phyloP scores from a whole-genome alignment of 2,329 filamentous ascomycete species.

The Epichloe bromicola region DNA sequence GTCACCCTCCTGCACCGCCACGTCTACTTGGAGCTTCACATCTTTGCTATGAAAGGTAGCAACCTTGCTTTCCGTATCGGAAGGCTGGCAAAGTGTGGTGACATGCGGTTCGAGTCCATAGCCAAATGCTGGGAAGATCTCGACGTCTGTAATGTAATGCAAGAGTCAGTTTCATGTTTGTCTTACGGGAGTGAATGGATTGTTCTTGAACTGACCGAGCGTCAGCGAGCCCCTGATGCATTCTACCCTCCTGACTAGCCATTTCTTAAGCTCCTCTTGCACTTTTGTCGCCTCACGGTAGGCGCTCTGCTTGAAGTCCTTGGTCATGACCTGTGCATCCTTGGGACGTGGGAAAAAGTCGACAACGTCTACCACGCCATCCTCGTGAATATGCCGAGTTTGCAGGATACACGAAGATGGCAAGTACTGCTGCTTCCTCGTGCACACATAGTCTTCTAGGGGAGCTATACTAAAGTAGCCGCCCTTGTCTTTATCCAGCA shows the following conservation, averaged over 20 bases:
- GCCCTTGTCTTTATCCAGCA: conserved; percentile 62
- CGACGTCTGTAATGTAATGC: conserved; percentile 34
- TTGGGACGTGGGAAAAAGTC: conserved; percentile 67
- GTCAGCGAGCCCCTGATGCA: conserved; percentile 56
- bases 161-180: neutral
- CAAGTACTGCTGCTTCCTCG: conserved; percentile 67
- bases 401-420: conserved; percentile 64
- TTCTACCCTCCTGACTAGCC: conserved; percentile 58
- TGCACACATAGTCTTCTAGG: conserved; percentile 38
- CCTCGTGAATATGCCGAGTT: conserved; percentile 65
- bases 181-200: neutral
- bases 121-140: conserved; percentile 60
- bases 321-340: conserved; percentile 38
- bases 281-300: conserved; percentile 41
- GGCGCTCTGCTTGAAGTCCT: conserved; percentile 33
- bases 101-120: conserved; percentile 53
- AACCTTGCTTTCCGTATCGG: conserved; percentile 37
- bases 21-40: conserved; percentile 52
- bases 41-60: conserved; percentile 49
- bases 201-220: conserved; percentile 29
- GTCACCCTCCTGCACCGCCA: conserved; percentile 47
- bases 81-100: conserved; percentile 39
- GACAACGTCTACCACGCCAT: conserved; percentile 58
- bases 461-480: conserved; percentile 60
- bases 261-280: conserved; percentile 52